A percentile compares a stretch with the other conserved stretches of the same genome.
phyloP scores from a whole-genome alignment of 2,329 filamentous ascomycete genomes.

The Parascedosporium putredinis region DNA sequence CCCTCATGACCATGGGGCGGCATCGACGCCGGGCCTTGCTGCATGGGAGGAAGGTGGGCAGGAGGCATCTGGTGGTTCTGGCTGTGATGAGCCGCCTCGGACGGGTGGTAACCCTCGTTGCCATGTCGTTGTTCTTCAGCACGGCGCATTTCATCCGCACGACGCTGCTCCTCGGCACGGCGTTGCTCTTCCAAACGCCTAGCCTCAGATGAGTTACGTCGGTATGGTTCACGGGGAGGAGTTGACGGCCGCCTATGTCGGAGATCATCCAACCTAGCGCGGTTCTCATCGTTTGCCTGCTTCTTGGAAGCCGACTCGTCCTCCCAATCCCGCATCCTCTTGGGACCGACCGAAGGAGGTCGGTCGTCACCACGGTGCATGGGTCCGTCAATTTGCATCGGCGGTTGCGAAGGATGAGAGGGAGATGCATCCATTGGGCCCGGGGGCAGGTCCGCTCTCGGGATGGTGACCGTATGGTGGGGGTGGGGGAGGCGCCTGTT shows the following conservation, averaged over 20 bases:
- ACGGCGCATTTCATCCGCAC: conserved; percentile 23
- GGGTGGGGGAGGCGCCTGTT: conserved; percentile 30
- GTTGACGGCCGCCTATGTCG: conserved; percentile 70
- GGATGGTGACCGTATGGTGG: conserved; percentile 57
- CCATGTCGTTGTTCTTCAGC: conserved; percentile 55
- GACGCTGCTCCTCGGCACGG: conserved; percentile 44
- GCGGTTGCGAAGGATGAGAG: conserved; percentile 18
- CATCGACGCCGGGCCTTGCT: conserved; percentile 46
- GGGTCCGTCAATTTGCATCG: conserved; percentile 54
- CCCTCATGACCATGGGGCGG: conserved; percentile 41
- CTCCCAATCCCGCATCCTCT: conserved; percentile 89
- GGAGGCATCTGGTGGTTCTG: conserved; percentile 48
- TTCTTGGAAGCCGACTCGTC: conserved; percentile 73
- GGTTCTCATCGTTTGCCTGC: conserved; percentile 76
- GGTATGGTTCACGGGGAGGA: conserved; percentile 57
- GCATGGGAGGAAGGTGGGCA: conserved; percentile 52
- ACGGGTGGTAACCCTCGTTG: conserved; percentile 78
- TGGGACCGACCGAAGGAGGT: conserved; percentile 69
- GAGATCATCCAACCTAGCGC: conserved; percentile 77
- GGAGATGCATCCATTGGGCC: conserved; percentile 53
- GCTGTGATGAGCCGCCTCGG: conserved; percentile 75
- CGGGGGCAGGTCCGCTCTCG: conserved; percentile 34
- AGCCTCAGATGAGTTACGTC: conserved; percentile 67
- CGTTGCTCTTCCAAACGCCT: conserved; percentile 55
- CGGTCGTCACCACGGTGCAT: conserved; percentile 55